Percentiles rank a stretch among this genome's conserved stretches.
Conservation (phyloP, 140 eudicot species). For the Anethum foeniculum region DNA sequence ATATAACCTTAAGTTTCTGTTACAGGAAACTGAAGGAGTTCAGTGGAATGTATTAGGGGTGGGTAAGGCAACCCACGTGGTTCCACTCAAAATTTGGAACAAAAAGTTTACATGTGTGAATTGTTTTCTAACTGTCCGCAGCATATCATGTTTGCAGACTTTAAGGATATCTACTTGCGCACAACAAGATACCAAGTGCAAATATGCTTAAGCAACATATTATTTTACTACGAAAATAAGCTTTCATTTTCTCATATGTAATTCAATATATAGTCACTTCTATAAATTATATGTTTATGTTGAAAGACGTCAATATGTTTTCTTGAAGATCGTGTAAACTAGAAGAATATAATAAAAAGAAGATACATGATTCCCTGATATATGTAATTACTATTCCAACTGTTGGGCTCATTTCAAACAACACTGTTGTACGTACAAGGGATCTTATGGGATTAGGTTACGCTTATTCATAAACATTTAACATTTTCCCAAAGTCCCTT, state of each 20-base stretch:
- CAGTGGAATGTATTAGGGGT: not conserved
- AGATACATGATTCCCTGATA: not conserved
- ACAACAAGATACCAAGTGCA: not conserved
- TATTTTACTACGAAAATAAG: not conserved
- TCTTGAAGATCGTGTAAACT: not conserved
- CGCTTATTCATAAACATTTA: not conserved
- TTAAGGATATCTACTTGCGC: not conserved
- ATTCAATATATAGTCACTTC: not conserved
- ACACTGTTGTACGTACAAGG: not conserved
- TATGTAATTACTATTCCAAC: not conserved
- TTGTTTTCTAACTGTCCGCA: not conserved
- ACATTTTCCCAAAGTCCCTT: not conserved
- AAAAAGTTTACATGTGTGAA: not conserved
- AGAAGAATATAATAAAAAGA: not conserved
- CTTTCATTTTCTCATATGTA: not conserved
- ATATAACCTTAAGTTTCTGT: not conserved
- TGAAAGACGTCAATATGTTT: not conserved
- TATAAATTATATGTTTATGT: not conserved
- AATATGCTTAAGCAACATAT: not conserved
- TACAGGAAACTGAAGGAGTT: not conserved
- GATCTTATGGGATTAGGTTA: not conserved
- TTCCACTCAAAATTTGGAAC: not conserved
- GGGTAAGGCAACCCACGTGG: not conserved
- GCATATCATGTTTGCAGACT: not conserved
- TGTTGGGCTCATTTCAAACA: not conserved